phyloP scores from a whole-genome alignment of 1,139 yeast species.

The Candida tropicalis region DNA sequence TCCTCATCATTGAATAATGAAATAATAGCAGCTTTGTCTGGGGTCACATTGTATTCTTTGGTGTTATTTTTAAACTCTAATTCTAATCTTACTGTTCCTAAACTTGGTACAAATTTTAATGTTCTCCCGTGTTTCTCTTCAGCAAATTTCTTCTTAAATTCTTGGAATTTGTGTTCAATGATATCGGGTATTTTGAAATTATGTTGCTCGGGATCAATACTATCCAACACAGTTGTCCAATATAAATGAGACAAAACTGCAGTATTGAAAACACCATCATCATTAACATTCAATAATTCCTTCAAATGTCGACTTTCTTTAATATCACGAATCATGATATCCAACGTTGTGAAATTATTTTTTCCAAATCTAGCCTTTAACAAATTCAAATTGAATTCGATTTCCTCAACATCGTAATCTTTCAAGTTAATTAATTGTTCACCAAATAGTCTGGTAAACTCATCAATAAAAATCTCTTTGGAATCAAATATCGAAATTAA shows the following conservation, averaged over 20 bases:
- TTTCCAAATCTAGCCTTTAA: slow-evolving; percentile 71
- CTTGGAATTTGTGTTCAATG: slow-evolving; percentile 39
- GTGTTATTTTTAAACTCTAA: slow-evolving; percentile 52
- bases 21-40: slow-evolving; percentile 72
- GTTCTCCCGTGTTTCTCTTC: slow-evolving; percentile 57
- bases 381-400: slow-evolving; percentile 47
- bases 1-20: slow-evolving; percentile 49
- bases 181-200: slow-evolving; percentile 49
- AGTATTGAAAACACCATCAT: slow-evolving; percentile 27
- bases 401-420: slow-evolving; percentile 46
- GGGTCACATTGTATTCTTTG: slow-evolving; percentile 53
- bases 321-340: slow-evolving; percentile 85
- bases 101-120: slow-evolving; percentile 57
- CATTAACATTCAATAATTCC: not conserved
- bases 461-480: slow-evolving; percentile 71
- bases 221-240: slow-evolving; percentile 53
- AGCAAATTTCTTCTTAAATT: slow-evolving; percentile 46
- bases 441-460: slow-evolving; percentile 69
- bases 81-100: slow-evolving; percentile 65
- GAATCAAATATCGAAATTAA: slow-evolving; percentile 77
- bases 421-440: slow-evolving; percentile 54
- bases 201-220: slow-evolving; percentile 31
- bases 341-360: slow-evolving; percentile 64
- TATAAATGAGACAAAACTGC: slow-evolving; percentile 46
- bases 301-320: slow-evolving; percentile 43